phyloP scores from a whole-genome alignment of 1,139 yeast genomes.

The Yamadazyma sp. region DNA sequence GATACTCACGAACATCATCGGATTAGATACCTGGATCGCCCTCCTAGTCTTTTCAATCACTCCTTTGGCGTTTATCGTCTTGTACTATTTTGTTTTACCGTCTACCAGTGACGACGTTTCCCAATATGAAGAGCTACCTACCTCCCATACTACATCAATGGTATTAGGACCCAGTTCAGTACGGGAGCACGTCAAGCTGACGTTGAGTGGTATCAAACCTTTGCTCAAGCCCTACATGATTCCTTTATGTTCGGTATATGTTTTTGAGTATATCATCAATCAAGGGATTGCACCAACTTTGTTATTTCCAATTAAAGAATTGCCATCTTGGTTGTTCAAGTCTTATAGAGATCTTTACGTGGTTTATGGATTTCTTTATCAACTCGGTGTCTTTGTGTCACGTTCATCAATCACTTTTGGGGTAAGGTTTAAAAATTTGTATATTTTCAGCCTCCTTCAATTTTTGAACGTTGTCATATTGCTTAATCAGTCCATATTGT shows the following conservation, averaged over 20 bases:
- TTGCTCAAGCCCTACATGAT: slow-evolving; percentile 72
- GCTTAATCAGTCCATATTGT: slow-evolving; percentile 61
- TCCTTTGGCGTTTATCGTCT: slow-evolving; percentile 37
- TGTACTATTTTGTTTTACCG: slow-evolving; percentile 33
- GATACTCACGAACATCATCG: slow-evolving; percentile 39
- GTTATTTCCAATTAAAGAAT: slow-evolving; percentile 66
- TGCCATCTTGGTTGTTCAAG: slow-evolving; percentile 60
- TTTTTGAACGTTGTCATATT: slow-evolving; percentile 60
- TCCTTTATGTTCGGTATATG: slow-evolving; percentile 79
- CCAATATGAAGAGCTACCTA: slow-evolving; percentile 10
- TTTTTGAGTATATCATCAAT: slow-evolving; percentile 84
- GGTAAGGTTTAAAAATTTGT: slow-evolving; percentile 57
- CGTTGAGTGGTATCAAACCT: slow-evolving; percentile 47
- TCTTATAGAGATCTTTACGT: slow-evolving; percentile 86
- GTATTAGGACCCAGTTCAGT: not conserved
- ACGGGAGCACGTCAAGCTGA: slow-evolving; percentile 25
- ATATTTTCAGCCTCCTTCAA: slow-evolving; percentile 67
- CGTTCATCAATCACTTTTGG: slow-evolving; percentile 74
- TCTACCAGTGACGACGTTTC: slow-evolving; percentile 12
- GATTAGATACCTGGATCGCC: slow-evolving; percentile 30
- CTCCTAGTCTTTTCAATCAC: slow-evolving; percentile 33
- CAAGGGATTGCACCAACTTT: slow-evolving; percentile 91
- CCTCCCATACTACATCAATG: not conserved
- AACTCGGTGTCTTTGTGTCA: slow-evolving; percentile 88
- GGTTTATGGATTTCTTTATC: slow-evolving; percentile 89